Percentiles rank a stretch among this genome's conserved stretches.
Evolutionary conservation across 2,329 filamentous ascomycete genomes (phyloP).

Genomic region (Aspergillus sp.): DNA sequence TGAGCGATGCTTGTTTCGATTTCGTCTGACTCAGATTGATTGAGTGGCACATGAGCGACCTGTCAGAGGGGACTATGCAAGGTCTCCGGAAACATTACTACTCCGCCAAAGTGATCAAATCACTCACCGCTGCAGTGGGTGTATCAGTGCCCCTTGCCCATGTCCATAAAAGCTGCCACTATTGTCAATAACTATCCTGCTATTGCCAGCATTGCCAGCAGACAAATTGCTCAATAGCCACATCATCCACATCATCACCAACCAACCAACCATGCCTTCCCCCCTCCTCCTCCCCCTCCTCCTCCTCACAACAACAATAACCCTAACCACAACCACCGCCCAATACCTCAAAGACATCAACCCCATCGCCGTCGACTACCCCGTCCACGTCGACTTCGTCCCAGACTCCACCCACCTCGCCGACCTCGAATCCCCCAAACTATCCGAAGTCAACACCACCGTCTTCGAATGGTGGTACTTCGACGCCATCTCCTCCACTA

Average conservation of each 20-base stretch:
- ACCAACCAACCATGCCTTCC: neutral
- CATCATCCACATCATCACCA: neutral
- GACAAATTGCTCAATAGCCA: neutral
- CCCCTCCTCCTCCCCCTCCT: neutral
- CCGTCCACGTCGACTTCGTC: conserved; percentile 9
- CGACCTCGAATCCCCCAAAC: conserved; percentile 30
- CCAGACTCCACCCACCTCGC: conserved; percentile 4
- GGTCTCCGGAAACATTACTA: neutral
- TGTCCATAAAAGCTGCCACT: too few relatives aligned
- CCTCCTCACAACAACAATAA: neutral
- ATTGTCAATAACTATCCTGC: too few relatives aligned
- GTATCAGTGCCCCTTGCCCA: too few relatives aligned
- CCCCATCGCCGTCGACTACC: neutral
- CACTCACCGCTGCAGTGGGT: too few relatives aligned
- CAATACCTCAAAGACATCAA: conserved; percentile 13
- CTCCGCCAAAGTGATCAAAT: neutral
- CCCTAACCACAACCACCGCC: neutral
- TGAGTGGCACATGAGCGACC: neutral
- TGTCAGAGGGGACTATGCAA: neutral
- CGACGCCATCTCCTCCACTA: conserved; percentile 35
- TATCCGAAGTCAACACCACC: conserved; percentile 29
- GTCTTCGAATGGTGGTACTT: conserved; percentile 48
- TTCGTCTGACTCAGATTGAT: neutral
- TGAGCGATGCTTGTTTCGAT: neutral
- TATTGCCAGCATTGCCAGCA: neutral